Percentiles rank a stretch among this genome's conserved stretches.
Conservation (phyloP, 495 filamentous ascomycete species). For the Penicillium flavigenum region DNA sequence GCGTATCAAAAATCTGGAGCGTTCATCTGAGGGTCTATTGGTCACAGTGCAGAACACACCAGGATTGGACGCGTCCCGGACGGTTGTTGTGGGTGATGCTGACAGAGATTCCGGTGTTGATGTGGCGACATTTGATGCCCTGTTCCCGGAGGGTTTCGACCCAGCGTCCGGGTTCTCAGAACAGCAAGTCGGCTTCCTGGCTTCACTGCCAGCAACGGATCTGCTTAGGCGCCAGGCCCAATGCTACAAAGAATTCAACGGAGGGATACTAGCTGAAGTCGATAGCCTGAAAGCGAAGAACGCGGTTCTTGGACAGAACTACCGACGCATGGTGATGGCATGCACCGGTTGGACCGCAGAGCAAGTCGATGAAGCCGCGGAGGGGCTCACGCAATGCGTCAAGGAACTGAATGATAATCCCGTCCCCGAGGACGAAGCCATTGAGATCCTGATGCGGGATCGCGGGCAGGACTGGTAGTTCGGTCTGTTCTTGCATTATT, state of each 20-base stretch:
- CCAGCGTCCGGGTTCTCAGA: slow-evolving; percentile 39
- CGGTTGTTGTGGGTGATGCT: slow-evolving; percentile 51
- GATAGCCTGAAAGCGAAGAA: slow-evolving; percentile 45
- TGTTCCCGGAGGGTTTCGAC: slow-evolving; percentile 41
- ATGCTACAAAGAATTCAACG: slow-evolving; percentile 39
- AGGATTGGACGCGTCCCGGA: slow-evolving; percentile 31
- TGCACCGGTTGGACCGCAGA: slow-evolving; percentile 48
- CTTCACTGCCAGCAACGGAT: slow-evolving; percentile 30
- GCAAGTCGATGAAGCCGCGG: slow-evolving; percentile 48
- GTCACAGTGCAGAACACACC: slow-evolving; percentile 34
- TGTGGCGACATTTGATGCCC: slow-evolving; percentile 32
- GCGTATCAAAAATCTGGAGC: slow-evolving; percentile 59
- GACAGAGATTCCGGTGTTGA: slow-evolving; percentile 53
- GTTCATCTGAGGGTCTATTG: slow-evolving; percentile 52
- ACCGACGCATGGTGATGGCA: slow-evolving; percentile 51
- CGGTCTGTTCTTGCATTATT: slow-evolving; percentile 10
- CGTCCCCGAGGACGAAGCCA: slow-evolving; percentile 48
- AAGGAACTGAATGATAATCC: slow-evolving; percentile 51
- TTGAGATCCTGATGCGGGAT: slow-evolving; percentile 50
- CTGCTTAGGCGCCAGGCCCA: slow-evolving; percentile 30
- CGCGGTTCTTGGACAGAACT: slow-evolving; percentile 46
- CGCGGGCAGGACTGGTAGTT: slow-evolving; percentile 50
- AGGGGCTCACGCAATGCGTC: slow-evolving; percentile 47
- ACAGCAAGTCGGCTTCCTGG: slow-evolving; percentile 38
- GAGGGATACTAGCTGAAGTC: slow-evolving; percentile 38